Evolutionary conservation across 116 monocot genomes (phyloP).

Genomic region (Thalassia testudinum): DNA sequence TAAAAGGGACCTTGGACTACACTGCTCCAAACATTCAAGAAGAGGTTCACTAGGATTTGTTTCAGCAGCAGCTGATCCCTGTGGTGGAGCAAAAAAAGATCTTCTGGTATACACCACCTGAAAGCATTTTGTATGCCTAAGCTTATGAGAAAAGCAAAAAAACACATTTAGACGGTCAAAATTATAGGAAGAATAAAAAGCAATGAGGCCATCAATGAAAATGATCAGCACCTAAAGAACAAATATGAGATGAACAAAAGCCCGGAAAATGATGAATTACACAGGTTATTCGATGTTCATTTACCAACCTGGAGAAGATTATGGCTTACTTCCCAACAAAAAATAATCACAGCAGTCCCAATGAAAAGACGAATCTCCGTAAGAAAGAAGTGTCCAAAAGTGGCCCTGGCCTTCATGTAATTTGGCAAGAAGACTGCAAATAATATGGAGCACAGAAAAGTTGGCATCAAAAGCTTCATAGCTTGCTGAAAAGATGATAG

Average conservation of each 20-base stretch:
- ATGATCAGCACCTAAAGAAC: not conserved
- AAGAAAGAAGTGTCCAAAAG: slow-evolving; percentile 25
- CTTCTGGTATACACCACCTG: slow-evolving; percentile 87
- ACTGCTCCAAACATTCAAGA: slow-evolving; percentile 74
- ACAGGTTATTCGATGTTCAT: not conserved
- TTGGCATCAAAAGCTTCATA: slow-evolving; percentile 43
- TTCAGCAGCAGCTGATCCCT: slow-evolving; percentile 89
- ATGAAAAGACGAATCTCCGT: slow-evolving; percentile 33
- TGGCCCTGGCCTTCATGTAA: slow-evolving; percentile 24
- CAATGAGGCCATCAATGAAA: too few relatives aligned
- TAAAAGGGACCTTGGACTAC: slow-evolving; percentile 67
- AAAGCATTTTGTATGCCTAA: not conserved
- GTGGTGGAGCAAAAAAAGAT: slow-evolving; percentile 60
- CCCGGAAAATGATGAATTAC: not conserved
- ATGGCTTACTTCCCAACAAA: slow-evolving; percentile 79
- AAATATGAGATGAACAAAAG: not conserved
- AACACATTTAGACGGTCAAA: not conserved
- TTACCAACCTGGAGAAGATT: slow-evolving; percentile 66
- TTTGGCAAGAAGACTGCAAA: slow-evolving; percentile 28
- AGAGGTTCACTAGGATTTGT: slow-evolving; percentile 85
- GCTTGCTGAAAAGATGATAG: slow-evolving; percentile 38
- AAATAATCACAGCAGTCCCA: slow-evolving; percentile 33
- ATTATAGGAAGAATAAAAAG: too few relatives aligned
- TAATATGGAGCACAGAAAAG: slow-evolving; percentile 33
- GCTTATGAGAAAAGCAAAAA: not conserved